Percentiles rank a stretch among this genome's conserved stretches.
Evolutionary conservation across 1,284 basidiomycete genomes (phyloP).

Genomic region (Trametes polyzona): DNA sequence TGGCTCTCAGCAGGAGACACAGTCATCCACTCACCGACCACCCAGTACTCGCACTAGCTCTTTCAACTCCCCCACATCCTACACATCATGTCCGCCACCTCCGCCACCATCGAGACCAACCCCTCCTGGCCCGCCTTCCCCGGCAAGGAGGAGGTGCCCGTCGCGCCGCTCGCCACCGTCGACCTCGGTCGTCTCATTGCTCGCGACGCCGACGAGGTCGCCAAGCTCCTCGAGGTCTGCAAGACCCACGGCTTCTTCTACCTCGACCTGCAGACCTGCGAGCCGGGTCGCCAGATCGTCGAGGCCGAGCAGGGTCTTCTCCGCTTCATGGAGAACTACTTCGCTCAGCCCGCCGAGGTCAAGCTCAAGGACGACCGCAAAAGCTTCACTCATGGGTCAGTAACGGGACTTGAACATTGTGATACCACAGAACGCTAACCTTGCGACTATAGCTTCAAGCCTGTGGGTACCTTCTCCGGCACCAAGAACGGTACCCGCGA

Average conservation of each 20-base stretch:
- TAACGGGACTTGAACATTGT: background rate
- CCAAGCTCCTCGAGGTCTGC: background rate
- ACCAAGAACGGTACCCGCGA: background rate
- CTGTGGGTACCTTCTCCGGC: background rate
- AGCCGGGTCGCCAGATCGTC: constrained; percentile 1
- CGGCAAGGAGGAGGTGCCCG: background rate
- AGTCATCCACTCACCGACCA: background rate
- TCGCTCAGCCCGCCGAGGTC: background rate
- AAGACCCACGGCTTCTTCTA: constrained; percentile 1
- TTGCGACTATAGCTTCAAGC: background rate
- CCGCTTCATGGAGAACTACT: background rate
- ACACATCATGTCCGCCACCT: background rate
- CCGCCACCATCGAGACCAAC: background rate
- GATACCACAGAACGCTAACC: background rate
- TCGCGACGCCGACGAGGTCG: background rate
- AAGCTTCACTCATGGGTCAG: background rate
- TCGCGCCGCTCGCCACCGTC: constrained; percentile 1
- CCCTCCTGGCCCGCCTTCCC: constrained; percentile 1
- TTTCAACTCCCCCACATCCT: background rate
- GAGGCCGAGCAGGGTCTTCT: background rate
- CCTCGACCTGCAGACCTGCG: constrained; percentile 1
- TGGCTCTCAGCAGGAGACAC: background rate
- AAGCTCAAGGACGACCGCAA: background rate
- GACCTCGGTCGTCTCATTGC: background rate
- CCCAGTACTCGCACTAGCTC: background rate